phyloP scores from a whole-genome alignment of 2,329 filamentous ascomycete species.

The Daldinia sp. region DNA sequence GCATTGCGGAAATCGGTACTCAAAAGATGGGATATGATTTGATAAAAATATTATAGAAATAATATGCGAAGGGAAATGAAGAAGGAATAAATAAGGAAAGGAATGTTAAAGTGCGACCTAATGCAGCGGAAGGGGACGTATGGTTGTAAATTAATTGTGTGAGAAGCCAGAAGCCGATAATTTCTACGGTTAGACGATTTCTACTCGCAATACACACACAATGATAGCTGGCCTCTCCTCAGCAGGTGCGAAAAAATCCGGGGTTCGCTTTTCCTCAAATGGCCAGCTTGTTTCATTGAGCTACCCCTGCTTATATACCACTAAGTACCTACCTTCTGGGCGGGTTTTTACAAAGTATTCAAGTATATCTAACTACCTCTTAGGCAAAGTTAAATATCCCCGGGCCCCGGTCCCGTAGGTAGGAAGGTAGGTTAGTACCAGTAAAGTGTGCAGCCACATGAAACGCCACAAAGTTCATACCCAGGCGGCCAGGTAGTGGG shows the following conservation, averaged over 20 bases:
- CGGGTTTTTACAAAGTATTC: background rate
- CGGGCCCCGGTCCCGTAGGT: too few relatives aligned
- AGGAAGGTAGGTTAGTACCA: too few relatives aligned
- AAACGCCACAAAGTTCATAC: conserved; percentile 6
- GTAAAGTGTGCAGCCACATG: conserved; percentile 24
- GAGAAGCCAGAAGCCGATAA: conserved; percentile 18
- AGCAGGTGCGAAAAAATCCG: conserved; percentile 38
- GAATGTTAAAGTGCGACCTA: conserved; percentile 25
- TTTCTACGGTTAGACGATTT: background rate
- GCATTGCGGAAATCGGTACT: conserved; percentile 40
- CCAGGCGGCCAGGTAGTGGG: background rate
- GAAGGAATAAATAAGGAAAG: conserved; percentile 29
- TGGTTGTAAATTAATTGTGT: conserved; percentile 26
- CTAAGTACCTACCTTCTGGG: conserved; percentile 1
- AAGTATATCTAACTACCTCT: background rate
- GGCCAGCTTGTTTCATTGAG: conserved; percentile 36
- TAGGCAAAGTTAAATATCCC: background rate
- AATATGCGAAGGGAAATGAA: conserved; percentile 31
- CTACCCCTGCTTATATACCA: conserved; percentile 39
- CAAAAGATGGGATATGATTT: conserved; percentile 6
- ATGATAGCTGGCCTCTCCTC: conserved; percentile 47
- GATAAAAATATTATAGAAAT: conserved; percentile 18
- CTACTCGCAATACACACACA: conserved; percentile 27
- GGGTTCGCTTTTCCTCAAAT: conserved; percentile 36
- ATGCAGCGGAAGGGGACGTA: conserved; percentile 28